Evolutionary conservation across 768 basidiomycete species (phyloP).

Genomic region (Mycena metata): DNA sequence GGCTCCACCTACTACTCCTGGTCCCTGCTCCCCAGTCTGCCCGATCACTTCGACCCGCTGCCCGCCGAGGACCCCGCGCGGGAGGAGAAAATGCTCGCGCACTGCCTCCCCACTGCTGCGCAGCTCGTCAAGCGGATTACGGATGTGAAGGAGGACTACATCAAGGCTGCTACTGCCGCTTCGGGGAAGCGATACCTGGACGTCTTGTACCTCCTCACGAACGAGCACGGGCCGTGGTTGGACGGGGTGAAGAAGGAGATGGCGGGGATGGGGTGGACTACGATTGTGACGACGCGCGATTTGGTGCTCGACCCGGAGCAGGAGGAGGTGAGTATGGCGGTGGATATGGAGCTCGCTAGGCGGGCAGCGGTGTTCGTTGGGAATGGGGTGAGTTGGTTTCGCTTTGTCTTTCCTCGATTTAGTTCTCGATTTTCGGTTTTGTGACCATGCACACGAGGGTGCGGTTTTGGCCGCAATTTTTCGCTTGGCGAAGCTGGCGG

Average conservation of each 20-base stretch:
- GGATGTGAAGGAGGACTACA: conserved; percentile 36
- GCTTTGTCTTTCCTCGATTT: not conserved
- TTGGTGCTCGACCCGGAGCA: conserved; percentile 51
- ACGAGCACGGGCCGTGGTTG: conserved; percentile 51
- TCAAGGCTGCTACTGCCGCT: not conserved
- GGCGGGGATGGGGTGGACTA: conserved; percentile 49
- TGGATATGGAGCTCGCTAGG: conserved; percentile 57
- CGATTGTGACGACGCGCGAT: conserved; percentile 50
- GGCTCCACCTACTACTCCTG: conserved; percentile 44
- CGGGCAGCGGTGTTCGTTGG: conserved; percentile 57
- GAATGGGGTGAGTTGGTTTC: conserved; percentile 51
- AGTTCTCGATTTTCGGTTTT: conserved; percentile 1
- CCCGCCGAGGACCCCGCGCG: conserved; percentile 29
- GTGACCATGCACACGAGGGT: not conserved
- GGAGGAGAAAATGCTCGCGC: conserved; percentile 32
- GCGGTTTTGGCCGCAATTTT: too few relatives aligned
- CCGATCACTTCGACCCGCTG: conserved; percentile 43
- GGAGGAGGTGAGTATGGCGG: conserved; percentile 51
- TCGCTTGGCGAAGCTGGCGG: too few relatives aligned
- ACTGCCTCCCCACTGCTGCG: conserved; percentile 44
- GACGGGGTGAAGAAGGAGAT: conserved; percentile 46
- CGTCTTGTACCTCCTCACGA: conserved; percentile 48
- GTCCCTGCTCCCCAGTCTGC: conserved; percentile 45
- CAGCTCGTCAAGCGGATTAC: conserved; percentile 39
- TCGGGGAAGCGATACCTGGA: conserved; percentile 17